These are phyloP conservation scores for Colletotrichum sojae DNA, from an alignment of 2,329 filamentous ascomycete genomes.

Conservation along the genomic window DNA sequence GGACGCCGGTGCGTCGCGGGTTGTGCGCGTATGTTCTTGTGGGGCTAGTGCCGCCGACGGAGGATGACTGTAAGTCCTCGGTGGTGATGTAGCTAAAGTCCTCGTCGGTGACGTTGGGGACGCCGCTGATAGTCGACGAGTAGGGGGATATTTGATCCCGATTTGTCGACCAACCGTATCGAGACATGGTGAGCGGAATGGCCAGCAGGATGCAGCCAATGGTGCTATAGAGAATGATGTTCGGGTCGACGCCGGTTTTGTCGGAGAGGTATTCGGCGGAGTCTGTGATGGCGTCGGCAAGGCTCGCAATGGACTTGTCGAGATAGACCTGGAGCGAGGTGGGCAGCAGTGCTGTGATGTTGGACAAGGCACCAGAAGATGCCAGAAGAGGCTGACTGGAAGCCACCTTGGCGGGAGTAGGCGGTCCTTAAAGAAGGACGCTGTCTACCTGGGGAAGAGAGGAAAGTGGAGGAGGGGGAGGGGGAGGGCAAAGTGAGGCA, in stretches of 20 bases:
- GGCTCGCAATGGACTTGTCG: conserved; percentile 64
- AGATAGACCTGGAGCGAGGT: conserved; percentile 66
- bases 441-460: conserved; percentile 25
- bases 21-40: conserved; percentile 55
- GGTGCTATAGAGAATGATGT: conserved; percentile 64
- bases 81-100: conserved; percentile 90
- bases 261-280: conserved; percentile 67
- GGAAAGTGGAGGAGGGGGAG: conserved; percentile 31
- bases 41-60: conserved; percentile 52
- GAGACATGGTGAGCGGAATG: conserved; percentile 67
- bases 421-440: conserved; percentile 44
- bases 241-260: conserved; percentile 64
- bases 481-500: conserved; percentile 38
- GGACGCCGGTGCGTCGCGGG: conserved; percentile 52
- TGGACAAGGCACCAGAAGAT: conserved; percentile 75
- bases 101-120: conserved; percentile 78
- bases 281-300: conserved; percentile 63
- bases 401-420: conserved; percentile 71
- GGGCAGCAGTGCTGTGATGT: conserved; percentile 66
- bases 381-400: conserved; percentile 70
- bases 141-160: conserved; percentile 68
- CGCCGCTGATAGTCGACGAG: conserved; percentile 59
- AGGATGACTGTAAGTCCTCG: conserved; percentile 72
- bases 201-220: conserved; percentile 63
- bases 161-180: conserved; percentile 65